Evolutionary conservation across 2,329 filamentous ascomycete species (phyloP), one percentile per base, ranked within the genome.

Genomic region (Stagonosporopsis cucurbitacearum): DNA sequence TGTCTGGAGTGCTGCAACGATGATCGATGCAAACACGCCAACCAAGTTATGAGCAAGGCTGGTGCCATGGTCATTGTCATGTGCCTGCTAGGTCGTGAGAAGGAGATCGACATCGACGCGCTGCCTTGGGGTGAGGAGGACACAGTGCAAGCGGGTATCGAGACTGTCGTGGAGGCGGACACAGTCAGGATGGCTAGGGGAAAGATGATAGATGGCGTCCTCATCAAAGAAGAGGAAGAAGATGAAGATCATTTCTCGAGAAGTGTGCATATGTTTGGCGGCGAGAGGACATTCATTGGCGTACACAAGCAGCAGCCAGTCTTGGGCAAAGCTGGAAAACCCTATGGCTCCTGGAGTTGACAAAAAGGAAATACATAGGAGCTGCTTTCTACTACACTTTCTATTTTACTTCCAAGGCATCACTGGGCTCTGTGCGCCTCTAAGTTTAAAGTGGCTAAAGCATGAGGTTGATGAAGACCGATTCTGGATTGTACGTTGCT

Each of bases 21-120:
- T 59, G 91, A 96, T 74, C 78, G 86, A 50, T 98, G 95, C 74
- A 91, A 89, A 74, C 86, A 96, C 75, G 85, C 87, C 50, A 97
- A 97, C 71, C 86, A 91, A 68, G 92, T 98, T 9, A 95, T 97
- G 89, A 95, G 90, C 69, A 98, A 97, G 76, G 91, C 89, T 0
- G 94, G 94, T 0, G 88, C 90, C 7, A 86, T 85, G 52, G 92
- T 97, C 22, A 87, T 98, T 26, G 77, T 98, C 54, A 90, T 88
- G 76, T 86, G 84, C 59, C 72, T 97, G 50, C 74, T 97, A 48
- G 88, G 88, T 19, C 81, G 87, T 73, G 86, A 92, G 35, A 80
- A 87, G 73, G 86, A 92, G 26, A 89, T 97, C 52, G 91, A 96
- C 74, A 77, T 96, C 4, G 91, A 96, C 35, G 80, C 82, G n/a